Percentiles rank a stretch among this genome's conserved stretches.
Conservation (phyloP, 2,329 filamentous ascomycete genomes). For the Pyrenochaeta sp. region DNA sequence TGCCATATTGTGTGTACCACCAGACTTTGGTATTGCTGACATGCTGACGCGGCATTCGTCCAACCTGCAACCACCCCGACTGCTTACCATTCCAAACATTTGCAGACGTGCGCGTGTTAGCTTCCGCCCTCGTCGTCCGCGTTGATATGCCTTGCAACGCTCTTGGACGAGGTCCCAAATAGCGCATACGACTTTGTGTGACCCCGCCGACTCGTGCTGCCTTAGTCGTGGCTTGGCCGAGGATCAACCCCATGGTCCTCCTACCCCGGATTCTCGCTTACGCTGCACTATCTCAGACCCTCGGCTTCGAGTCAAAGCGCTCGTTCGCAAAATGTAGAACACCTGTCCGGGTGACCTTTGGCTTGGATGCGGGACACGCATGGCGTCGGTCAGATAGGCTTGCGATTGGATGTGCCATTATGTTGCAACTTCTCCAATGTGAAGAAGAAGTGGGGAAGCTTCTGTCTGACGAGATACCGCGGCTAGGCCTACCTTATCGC, state of each 20-base stretch:
- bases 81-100: too few relatives aligned
- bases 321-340: not conserved
- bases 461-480: not conserved
- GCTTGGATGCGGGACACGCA: not conserved
- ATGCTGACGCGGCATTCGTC: too few relatives aligned
- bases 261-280: not conserved
- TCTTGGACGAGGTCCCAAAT: too few relatives aligned
- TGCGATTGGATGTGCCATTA: not conserved
- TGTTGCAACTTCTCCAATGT: not conserved
- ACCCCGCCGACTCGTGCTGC: not conserved
- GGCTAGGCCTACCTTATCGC: not conserved
- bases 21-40: too few relatives aligned
- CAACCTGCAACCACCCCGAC: too few relatives aligned
- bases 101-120: too few relatives aligned
- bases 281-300: not conserved
- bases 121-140: too few relatives aligned
- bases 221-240: not conserved
- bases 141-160: too few relatives aligned
- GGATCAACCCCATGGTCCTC: not conserved
- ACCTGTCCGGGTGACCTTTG: not conserved
- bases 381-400: not conserved
- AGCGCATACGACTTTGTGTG: too few relatives aligned
- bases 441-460: not conserved
- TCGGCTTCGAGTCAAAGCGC: constrained; percentile 11
- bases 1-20: too few relatives aligned